A percentile compares a stretch with the other conserved stretches of the same genome.
Evolutionary conservation across 129 eudicot genomes (phyloP).

Genomic region (Tagetes erecta): DNA sequence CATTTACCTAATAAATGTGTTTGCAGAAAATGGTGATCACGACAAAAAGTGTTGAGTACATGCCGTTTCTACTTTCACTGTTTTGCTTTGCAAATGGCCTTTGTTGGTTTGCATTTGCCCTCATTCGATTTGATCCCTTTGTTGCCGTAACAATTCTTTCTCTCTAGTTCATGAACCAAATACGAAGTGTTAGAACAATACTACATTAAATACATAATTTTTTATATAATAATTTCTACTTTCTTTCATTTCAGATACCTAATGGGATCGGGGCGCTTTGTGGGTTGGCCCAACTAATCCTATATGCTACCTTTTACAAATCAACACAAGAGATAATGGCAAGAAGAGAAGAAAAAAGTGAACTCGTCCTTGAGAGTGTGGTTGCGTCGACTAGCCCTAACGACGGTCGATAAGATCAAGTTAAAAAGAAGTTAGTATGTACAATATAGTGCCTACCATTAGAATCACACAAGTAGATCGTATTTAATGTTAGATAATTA

Average conservation of each 20-base stretch:
- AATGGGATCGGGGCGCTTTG: constrained; percentile 64
- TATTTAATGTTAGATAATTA: background rate
- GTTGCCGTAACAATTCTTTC: constrained; percentile 44
- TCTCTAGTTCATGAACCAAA: background rate
- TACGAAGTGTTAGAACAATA: background rate
- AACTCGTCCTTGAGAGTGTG: constrained; percentile 32
- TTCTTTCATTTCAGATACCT: constrained; percentile 48
- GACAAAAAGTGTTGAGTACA: constrained; percentile 81
- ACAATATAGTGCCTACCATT: background rate
- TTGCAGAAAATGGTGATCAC: constrained; percentile 76
- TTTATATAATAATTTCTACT: background rate
- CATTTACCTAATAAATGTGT: background rate
- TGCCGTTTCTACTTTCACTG: constrained; percentile 75
- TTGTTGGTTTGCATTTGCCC: constrained; percentile 70
- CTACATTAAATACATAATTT: background rate
- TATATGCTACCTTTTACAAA: constrained; percentile 66
- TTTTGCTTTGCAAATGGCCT: constrained; percentile 68
- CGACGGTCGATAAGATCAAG: background rate
- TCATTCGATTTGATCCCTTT: constrained; percentile 62
- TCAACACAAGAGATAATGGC: constrained; percentile 54
- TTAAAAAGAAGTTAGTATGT: constrained; percentile 3
- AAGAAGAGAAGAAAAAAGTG: constrained; percentile 43
- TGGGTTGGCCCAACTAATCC: constrained; percentile 58
- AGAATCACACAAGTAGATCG: background rate
- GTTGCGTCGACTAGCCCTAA: background rate